A percentile compares a stretch with the other conserved stretches of the same genome.
phyloP scores from a whole-genome alignment of 768 basidiomycete species.

The Suillus lakei region DNA sequence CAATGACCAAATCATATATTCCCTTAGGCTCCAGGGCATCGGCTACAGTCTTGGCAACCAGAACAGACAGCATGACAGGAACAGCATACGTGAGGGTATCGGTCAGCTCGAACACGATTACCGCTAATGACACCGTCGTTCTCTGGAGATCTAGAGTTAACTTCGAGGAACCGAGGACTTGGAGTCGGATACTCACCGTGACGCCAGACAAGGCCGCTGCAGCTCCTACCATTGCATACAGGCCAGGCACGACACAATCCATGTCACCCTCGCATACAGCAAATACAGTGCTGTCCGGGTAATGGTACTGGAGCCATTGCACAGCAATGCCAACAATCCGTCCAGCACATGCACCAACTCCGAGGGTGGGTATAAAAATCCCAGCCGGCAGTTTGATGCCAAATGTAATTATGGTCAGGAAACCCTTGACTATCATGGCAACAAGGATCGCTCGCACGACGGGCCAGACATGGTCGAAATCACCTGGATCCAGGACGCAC shows the following conservation, averaged over 20 bases:
- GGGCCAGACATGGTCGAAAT: conserved; percentile 58
- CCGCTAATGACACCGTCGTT: conserved; percentile 91
- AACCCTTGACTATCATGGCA: conserved; percentile 82
- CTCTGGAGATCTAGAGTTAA: conserved; percentile 47
- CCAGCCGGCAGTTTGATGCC: conserved; percentile 93
- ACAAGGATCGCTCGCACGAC: conserved; percentile 69
- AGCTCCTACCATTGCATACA: conserved; percentile 97
- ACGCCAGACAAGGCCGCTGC: conserved; percentile 96
- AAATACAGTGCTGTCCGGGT: conserved; percentile 69
- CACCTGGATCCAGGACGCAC: conserved; percentile 69
- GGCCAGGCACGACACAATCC: conserved; percentile 85
- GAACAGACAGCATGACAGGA: conserved; percentile 85
- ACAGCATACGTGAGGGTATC: conserved; percentile 91
- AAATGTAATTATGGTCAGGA: conserved; percentile 86
- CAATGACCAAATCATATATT: conserved; percentile 96
- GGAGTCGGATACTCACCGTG: conserved; percentile 59
- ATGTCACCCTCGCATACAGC: conserved; percentile 63
- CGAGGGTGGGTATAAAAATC: conserved; percentile 96
- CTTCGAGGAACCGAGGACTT: conserved; percentile 4
- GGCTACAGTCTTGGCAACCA: conserved; percentile 56
- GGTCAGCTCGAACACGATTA: conserved; percentile 96
- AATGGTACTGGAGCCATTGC: conserved; percentile 71
- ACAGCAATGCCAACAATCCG: conserved; percentile 82
- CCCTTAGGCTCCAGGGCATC: conserved; percentile 67
- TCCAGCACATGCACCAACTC: conserved; percentile 93